Percentiles rank a stretch among this genome's conserved stretches.
Evolutionary conservation across 2,329 filamentous ascomycete genomes (phyloP).

Genomic region (Leptoxyphium fumago): DNA sequence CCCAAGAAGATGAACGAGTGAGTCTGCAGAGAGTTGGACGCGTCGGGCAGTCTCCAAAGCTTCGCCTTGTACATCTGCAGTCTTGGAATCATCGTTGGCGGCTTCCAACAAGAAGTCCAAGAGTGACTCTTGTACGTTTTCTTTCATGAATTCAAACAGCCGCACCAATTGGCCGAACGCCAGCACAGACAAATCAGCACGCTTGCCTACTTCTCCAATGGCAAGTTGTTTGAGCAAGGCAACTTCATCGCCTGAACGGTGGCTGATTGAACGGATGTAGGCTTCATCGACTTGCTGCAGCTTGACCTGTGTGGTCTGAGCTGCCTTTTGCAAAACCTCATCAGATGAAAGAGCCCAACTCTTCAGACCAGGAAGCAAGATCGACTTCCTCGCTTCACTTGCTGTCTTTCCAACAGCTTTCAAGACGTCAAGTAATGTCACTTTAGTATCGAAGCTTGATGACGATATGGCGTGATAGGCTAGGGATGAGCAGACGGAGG

Average conservation of each 20-base stretch:
- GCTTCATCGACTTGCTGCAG: constrained; percentile 35
- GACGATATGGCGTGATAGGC: constrained; percentile 56
- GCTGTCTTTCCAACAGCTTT: constrained; percentile 59
- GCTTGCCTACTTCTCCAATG: constrained; percentile 24
- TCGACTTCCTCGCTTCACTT: constrained; percentile 55
- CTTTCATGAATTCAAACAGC: constrained; percentile 60
- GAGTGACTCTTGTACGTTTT: constrained; percentile 42
- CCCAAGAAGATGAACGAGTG: constrained; percentile 58
- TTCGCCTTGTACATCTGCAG: constrained; percentile 31
- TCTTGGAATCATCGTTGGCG: constrained; percentile 32
- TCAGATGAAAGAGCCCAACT: constrained; percentile 49
- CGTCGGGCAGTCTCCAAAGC: constrained; percentile 59
- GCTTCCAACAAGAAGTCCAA: constrained; percentile 50
- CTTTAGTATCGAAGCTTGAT: constrained; percentile 54
- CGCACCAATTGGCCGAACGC: constrained; percentile 55
- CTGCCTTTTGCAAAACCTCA: constrained; percentile 7
- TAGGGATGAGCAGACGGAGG: constrained; percentile 55
- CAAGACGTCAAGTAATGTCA: constrained; percentile 55
- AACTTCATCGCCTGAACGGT: constrained; percentile 44
- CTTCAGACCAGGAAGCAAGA: constrained; percentile 60
- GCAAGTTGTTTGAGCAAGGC: constrained; percentile 38
- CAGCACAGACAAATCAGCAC: constrained; percentile 42
- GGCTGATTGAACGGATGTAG: constrained; percentile 37
- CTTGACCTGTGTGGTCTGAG: neutral
- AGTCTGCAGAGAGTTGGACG: constrained; percentile 57